Base-by-base conservation (phyloP, 2,329 filamentous ascomycete genomes). In the Monilinia polystroma region DNA sequence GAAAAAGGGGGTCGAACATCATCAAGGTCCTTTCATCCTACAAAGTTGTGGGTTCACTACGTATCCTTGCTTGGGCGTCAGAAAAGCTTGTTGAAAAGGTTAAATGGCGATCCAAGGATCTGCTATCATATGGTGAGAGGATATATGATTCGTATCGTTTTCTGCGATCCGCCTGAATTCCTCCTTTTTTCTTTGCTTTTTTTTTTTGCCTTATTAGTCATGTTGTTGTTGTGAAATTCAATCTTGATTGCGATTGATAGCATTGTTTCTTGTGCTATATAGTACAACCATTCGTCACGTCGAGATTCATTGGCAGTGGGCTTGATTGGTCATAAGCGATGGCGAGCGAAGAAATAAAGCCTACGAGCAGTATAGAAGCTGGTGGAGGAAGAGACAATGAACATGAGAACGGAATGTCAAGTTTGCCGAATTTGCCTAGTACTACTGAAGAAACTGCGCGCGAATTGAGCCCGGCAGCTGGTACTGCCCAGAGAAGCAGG, bases 301-400 rank as follows among this genome's bases (percentile, higher is more conserved):
- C 53, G 23, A 12, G 18, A 45, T 32, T 14, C 63, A 59, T 23
- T 18, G 45, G 29, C 56, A 12, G 12, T 59, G 23, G 14, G 35
- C 29, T 58, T 58, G 18, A 60, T 35, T 57, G 32, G 3, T 26
- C 12, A 38, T 20, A 57, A 47, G 38, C 38, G 26, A 66, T 66
- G 63, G n/a, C 55, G 23, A 55, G 52, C 55, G 43, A 35, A 59
- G 63, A 66, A 26, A 49, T 41, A 7, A 51, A 53, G 16, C 55
- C 55, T 43, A 52, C 43, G 23, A 66, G 45, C 26, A 66, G 54
- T 38, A 53, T 41, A 23, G 63, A 59, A 26, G 49, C 20, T 29
- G 63, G 20, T 4, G 64, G 56, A 38, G 56, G 38, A 62, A 60
- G 18, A 18, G 18, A 66, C n/a, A 66, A 62, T 62, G 60, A 63